Evolutionary conservation across 345 rosid species (phyloP), one percentile per base, ranked within the genome.

Genomic region (Leavenworthia alabamica): DNA sequence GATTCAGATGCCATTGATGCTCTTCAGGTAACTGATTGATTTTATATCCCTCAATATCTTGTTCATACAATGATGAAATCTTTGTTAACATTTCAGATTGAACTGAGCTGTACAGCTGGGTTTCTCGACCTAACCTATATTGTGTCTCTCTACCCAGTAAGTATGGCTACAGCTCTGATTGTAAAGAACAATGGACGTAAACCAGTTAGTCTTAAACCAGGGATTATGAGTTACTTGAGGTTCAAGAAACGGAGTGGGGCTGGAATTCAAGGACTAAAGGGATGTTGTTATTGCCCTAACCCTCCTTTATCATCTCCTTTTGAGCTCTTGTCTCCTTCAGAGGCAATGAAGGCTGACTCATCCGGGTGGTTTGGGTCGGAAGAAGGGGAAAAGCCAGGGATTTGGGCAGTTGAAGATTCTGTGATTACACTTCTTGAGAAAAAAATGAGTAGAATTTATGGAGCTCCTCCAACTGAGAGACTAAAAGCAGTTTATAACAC

Each of bases 1-100:
- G 96, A 88, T 75, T 85, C 82, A 19, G 98, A 92, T 35, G 71
- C 96, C 75, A 86, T 86, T 67, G 96, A 86, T 74, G 93, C 96
- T 29, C 78, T 89, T 49, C 96, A 92, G 96, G 96, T 88, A 61
- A 69, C 44, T 2, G 11, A 31, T 27, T 2, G 14, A 15, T 40
- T 35, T 15, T 44, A 3, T 45, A 24, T 17, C 12, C 19, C 4
- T n/a, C 39, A 22, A 8, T 31, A 14, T 41, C 7, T 56, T 22
- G 23, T 36, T 39, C 8, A 66, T 4, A 12, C 45, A 35, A 55
- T 66, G 48, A 46, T 46, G 33, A 27, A 56, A 37, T 56, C 41
- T 66, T 31, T 70, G 39, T 39, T n/a, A 22, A 35, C 47, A 1
- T 60, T 43, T 57, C 79, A 84, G 96, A 96, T 92, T 56, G 96